phyloP scores from a whole-genome alignment of 352 stramenopile genomes.

The Phytophthora sp. region DNA sequence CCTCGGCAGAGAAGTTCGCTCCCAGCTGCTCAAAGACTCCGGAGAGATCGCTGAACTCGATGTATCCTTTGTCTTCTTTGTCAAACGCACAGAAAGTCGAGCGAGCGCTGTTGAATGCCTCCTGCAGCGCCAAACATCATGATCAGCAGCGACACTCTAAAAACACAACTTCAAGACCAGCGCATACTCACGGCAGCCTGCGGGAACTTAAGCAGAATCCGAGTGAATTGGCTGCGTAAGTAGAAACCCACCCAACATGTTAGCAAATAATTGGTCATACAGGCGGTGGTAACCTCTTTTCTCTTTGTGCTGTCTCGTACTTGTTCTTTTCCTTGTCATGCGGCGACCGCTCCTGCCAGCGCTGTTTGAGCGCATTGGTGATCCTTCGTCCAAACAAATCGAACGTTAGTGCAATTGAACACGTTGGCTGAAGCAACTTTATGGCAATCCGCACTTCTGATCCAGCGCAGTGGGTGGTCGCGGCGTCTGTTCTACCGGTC shows the following conservation, averaged over 20 bases:
- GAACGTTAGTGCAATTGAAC: too few species aligned
- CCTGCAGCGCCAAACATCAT: conserved; percentile 22
- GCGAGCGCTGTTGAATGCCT: conserved; percentile 82
- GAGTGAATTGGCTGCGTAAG: conserved; percentile 71
- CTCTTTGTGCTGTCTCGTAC: conserved; percentile 34
- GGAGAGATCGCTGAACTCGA: conserved; percentile 76
- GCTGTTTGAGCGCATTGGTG: conserved; percentile 77
- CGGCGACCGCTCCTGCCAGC: conserved; percentile 61
- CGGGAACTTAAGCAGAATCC: conserved; percentile 83
- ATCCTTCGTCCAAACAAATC: conserved; percentile 47
- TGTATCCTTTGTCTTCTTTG: conserved; percentile 71
- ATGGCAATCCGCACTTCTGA: conserved; percentile 79
- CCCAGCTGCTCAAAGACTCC: conserved; percentile 79
- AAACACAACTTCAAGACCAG: background rate
- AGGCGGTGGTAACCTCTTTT: too few species aligned
- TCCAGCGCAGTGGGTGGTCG: conserved; percentile 56
- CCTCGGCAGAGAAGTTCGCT: conserved; percentile 72
- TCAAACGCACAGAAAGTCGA: conserved; percentile 74
- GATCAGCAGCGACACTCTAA: background rate
- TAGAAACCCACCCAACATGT: background rate
- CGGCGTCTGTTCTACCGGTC: conserved; percentile 44
- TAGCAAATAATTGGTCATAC: too few species aligned
- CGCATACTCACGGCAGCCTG: conserved; percentile 50
- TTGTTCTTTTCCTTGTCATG: conserved; percentile 54
- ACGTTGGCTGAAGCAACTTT: too few species aligned